phyloP scores from a whole-genome alignment of 306 rosid species.

The Myrica gale region DNA sequence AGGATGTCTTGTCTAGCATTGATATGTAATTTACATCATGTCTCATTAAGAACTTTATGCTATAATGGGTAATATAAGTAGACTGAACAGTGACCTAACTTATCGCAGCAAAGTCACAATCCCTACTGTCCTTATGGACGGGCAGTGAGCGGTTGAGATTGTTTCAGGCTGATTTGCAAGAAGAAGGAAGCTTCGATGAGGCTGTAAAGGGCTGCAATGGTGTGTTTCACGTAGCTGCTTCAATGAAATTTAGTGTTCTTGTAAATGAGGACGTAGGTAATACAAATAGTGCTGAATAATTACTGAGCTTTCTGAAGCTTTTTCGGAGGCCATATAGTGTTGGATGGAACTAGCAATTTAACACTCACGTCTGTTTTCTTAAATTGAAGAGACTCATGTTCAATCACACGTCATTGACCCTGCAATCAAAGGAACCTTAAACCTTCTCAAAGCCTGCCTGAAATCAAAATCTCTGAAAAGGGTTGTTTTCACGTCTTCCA shows the following conservation, averaged over 20 bases:
- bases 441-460: slow-evolving; percentile 63
- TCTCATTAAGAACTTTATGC: no score
- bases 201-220: slow-evolving; percentile 71
- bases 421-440: slow-evolving; percentile 59
- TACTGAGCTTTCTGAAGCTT: neutral
- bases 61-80: neutral
- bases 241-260: slow-evolving; percentile 56
- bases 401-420: slow-evolving; percentile 51
- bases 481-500: slow-evolving; percentile 80
- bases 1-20: no score
- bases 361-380: slow-evolving; percentile 16
- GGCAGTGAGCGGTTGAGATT: slow-evolving; percentile 51
- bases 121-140: slow-evolving; percentile 54
- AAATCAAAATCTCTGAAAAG: slow-evolving; percentile 66
- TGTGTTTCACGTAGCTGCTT: slow-evolving; percentile 74
- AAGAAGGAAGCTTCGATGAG: slow-evolving; percentile 75
- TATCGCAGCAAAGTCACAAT: slow-evolving; percentile 56
- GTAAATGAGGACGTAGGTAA: slow-evolving; percentile 56
- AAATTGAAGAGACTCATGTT: slow-evolving; percentile 51
- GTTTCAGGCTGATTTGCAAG: slow-evolving; percentile 57
- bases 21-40: no score
- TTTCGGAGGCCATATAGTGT: neutral
- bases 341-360: slow-evolving; percentile 8
- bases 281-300: neutral
- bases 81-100: neutral